These are phyloP conservation scores for Wickerhamiella dianesei DNA, from an alignment of 805 yeast species.

Conservation along the genomic window DNA sequence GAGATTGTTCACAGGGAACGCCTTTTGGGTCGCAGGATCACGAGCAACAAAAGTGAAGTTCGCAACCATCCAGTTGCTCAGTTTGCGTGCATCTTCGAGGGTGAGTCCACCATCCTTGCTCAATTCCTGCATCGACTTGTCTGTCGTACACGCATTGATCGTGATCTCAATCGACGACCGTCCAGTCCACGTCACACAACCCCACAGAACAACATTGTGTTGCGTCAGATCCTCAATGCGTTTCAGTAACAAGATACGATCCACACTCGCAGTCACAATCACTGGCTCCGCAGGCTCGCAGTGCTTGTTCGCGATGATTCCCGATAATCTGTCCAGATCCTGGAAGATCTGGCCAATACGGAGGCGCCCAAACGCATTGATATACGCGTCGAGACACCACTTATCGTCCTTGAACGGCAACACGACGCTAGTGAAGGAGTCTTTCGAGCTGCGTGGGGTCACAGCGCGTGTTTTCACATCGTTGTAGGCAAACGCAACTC, in stretches of 20 bases:
- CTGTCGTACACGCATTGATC: slow-evolving; percentile 69
- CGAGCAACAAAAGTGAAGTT: slow-evolving; percentile 93
- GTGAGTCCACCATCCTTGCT: slow-evolving; percentile 35
- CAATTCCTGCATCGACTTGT: slow-evolving; percentile 3
- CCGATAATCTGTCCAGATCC: slow-evolving; percentile 88
- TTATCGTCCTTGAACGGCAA: slow-evolving; percentile 77
- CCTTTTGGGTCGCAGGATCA: slow-evolving; percentile 80
- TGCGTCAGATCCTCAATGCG: slow-evolving; percentile 65
- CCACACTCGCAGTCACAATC: slow-evolving; percentile 91
- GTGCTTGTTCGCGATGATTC: slow-evolving; percentile 83
- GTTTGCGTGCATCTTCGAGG: slow-evolving; percentile 41
- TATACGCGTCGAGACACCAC: slow-evolving; percentile 73
- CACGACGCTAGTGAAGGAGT: slow-evolving; percentile 38
- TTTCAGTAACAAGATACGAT: slow-evolving; percentile 74
- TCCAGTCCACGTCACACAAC: slow-evolving; percentile 92
- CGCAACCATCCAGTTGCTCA: slow-evolving; percentile 70
- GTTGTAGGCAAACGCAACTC: slow-evolving; percentile 37
- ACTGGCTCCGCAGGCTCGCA: slow-evolving; percentile 94
- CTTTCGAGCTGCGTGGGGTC: slow-evolving; percentile 59
- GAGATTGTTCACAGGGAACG: slow-evolving; percentile 72
- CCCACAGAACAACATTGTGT: slow-evolving; percentile 70
- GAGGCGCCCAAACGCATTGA: slow-evolving; percentile 80
- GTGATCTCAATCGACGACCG: slow-evolving; percentile 90
- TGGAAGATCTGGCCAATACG: slow-evolving; percentile 89
- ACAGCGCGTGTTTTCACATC: slow-evolving; percentile 60